phyloP scores from a whole-genome alignment of 2,329 filamentous ascomycete species.

The Acrocalymma vagum region DNA sequence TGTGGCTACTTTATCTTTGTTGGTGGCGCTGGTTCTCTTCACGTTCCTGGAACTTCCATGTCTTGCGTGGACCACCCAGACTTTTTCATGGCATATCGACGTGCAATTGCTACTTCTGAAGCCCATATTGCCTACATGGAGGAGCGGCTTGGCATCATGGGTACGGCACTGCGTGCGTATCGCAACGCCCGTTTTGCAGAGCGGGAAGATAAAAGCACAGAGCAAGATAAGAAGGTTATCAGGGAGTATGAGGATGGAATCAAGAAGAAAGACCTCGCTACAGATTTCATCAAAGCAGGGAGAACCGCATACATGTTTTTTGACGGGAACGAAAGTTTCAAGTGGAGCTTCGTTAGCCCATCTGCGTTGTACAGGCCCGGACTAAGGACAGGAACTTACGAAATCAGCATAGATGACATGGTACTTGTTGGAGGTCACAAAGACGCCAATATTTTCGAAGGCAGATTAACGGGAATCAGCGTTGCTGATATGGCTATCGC shows the following conservation, averaged over 20 bases:
- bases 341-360: conserved; percentile 45
- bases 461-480: conserved; percentile 40
- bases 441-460: conserved; percentile 36
- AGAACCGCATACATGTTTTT: conserved; percentile 48
- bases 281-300: conserved; percentile 42
- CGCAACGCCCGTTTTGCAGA: conserved; percentile 35
- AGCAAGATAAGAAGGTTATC: conserved; percentile 22
- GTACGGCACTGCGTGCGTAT: conserved; percentile 32
- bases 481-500: conserved; percentile 45
- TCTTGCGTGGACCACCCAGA: conserved; percentile 41
- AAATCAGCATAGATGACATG: conserved; percentile 42
- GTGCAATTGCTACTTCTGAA: conserved; percentile 43
- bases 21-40: conserved; percentile 43
- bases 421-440: conserved; percentile 33
- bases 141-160: conserved; percentile 41
- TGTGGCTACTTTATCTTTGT: conserved; percentile 45
- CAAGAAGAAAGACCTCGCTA: conserved; percentile 30
- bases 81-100: conserved; percentile 44
- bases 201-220: conserved; percentile 18
- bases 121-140: conserved; percentile 47
- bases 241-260: conserved; percentile 33
- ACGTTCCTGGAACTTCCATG: conserved; percentile 30
- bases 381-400: conserved; percentile 40
- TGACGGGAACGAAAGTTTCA: conserved; percentile 41
- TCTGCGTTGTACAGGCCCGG: conserved; percentile 44